Base-by-base conservation (phyloP, 2,329 filamentous ascomycete genomes). In the Aspergillus pseudoglaucus region DNA sequence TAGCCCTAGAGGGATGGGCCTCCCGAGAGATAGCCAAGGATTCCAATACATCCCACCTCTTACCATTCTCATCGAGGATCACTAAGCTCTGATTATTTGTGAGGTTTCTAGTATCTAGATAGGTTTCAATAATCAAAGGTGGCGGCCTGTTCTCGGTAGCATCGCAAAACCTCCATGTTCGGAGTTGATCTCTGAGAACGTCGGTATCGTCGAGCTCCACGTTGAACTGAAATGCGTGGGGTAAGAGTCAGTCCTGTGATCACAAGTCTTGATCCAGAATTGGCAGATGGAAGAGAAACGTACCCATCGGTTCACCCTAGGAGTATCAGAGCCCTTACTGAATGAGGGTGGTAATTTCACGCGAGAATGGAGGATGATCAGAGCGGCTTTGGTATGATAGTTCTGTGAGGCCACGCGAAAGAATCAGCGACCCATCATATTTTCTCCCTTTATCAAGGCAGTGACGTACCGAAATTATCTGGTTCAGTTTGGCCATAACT, bases 121-220 rank as follows among this genome's bases (percentile, higher is more conserved):
- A 97, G 18, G 90, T 86, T 69, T 98, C 93, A 62, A 98, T 88
- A 55, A 94, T 81, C 64, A 98, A 75, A 3, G 90, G 85, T 33
- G 87, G 85, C 32, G 93, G 93, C 50, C 80, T 82, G 59, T 86
- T 85, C 44, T 88, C 82, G 53, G 86, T 79, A 50, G 86, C 82
- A 65, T 91, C 87, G 63, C 87, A 87, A 41, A 75, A 80, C 68
- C 85, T 91, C 90, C 90, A 98, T 49, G 82, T 77, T 58, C 80
- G 79, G 53, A 97, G 79, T 55, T 93, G 87, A 55, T 94, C 85
- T 60, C 80, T 78, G 62, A 95, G 90, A 51, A 87, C 83, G 62
- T 95, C 88, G 53, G 91, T 91, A 59, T 98, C 93, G 59, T 95
- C 87, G 40, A 95, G 85, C 57, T 95, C 87, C 58, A 96, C 83